A percentile compares a stretch with the other conserved stretches of the same genome.
Conservation (phyloP, 768 basidiomycete genomes). For the Phlebiopsis gigantea region DNA sequence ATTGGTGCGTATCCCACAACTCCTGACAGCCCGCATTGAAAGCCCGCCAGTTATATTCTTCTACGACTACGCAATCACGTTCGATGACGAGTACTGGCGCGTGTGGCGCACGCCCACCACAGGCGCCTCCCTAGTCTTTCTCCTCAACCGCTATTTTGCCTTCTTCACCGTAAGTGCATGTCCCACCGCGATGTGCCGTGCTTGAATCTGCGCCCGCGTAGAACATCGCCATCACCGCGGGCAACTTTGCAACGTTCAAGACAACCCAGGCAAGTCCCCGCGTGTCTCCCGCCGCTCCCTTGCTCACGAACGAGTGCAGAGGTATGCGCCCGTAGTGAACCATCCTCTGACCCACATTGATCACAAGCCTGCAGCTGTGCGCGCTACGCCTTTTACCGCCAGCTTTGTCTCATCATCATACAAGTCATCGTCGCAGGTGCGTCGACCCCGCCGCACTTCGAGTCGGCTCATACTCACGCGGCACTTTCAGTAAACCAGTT, state of each 20-base stretch:
- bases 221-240: conserved; percentile 19
- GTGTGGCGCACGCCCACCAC: conserved; percentile 17
- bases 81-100: conserved; percentile 17
- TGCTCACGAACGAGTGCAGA: neutral
- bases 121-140: conserved; percentile 16
- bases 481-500: conserved; percentile 29
- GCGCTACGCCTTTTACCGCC: conserved; percentile 34
- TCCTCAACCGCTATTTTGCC: conserved; percentile 22
- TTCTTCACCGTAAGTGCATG: conserved; percentile 2
- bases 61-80: conserved; percentile 12
- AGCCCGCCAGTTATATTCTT: neutral
- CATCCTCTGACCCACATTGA: neutral
- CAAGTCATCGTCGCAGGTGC: conserved; percentile 42
- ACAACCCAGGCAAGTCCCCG: conserved; percentile 12
- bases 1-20: conserved; percentile 13
- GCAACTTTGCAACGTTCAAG: conserved; percentile 17
- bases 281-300: no score
- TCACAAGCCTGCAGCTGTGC: conserved; percentile 30
- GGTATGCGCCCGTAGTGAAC: neutral
- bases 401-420: conserved; percentile 36
- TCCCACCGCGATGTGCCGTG: neutral
- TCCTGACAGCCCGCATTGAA: conserved; percentile 18
- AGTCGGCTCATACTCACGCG: neutral
- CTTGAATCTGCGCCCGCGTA: neutral
- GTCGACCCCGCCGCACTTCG: conserved; percentile 20